Percentiles rank a stretch among this genome's conserved stretches.
Conservation (phyloP, 2,329 filamentous ascomycete species). For the Monilinia laxa region DNA sequence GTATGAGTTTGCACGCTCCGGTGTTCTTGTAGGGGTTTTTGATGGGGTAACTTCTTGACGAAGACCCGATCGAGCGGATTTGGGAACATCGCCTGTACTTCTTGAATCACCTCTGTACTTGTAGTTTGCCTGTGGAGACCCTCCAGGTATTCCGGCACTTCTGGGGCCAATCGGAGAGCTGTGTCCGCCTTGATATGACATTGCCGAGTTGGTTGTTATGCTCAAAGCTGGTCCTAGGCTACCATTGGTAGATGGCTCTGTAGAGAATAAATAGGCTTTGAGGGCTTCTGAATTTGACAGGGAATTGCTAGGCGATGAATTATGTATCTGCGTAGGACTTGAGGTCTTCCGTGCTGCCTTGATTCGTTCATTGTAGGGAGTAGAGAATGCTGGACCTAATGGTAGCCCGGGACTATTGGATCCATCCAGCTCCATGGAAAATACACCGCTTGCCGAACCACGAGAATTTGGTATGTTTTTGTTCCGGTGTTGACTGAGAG, state of each 20-base stretch:
- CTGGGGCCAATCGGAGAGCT: slow-evolving; percentile 24
- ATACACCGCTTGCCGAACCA: slow-evolving; percentile 55
- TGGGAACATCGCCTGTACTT: slow-evolving; percentile 20
- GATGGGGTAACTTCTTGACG: slow-evolving; percentile 40
- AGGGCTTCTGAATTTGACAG: slow-evolving; percentile 49
- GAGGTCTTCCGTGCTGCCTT: slow-evolving; percentile 48
- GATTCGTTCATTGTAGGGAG: slow-evolving; percentile 62
- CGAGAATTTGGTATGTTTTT: slow-evolving; percentile 47
- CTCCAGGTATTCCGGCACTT: slow-evolving; percentile 24
- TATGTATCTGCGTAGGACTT: slow-evolving; percentile 23
- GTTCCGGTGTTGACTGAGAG: slow-evolving; percentile 39
- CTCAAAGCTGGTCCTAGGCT: slow-evolving; percentile 20
- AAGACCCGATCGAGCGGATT: slow-evolving; percentile 37
- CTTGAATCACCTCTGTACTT: slow-evolving; percentile 27
- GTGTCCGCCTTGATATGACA: slow-evolving; percentile 22
- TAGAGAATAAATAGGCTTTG: slow-evolving; percentile 55
- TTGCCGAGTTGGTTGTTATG: slow-evolving; percentile 19
- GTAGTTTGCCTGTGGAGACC: slow-evolving; percentile 27
- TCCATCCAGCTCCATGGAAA: slow-evolving; percentile 67
- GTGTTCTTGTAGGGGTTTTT: slow-evolving; percentile 36
- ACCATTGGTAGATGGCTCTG: slow-evolving; percentile 24
- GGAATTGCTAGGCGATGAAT: slow-evolving; percentile 15
- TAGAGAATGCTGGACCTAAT: slow-evolving; percentile 67
- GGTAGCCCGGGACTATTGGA: slow-evolving; percentile 51
- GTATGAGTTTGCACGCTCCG: slow-evolving; percentile 30